Evolutionary conservation across 768 basidiomycete genomes (phyloP), one percentile per base, ranked within the genome.

Genomic region (Rhodotorula diobovata): DNA sequence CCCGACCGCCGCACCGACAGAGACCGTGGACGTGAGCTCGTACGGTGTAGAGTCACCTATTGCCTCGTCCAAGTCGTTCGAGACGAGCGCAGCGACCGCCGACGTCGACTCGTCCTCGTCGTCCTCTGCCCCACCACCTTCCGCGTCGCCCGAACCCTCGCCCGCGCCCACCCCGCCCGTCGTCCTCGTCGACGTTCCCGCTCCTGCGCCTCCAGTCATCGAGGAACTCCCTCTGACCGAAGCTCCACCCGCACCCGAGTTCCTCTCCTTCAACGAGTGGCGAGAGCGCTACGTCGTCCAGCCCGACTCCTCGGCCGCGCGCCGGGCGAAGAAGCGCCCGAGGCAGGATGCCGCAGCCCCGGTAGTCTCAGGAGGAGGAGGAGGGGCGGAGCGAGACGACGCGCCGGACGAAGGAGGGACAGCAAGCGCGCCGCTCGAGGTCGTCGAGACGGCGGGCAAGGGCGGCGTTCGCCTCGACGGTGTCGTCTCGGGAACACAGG

Each of bases 241-340:
- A 35, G 48, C 57, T 15, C 66, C 68, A 10, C 39, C 70, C 21
- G 64, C 58, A 0, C 68, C 71, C 30, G 75, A 73, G 11, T 81
- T 92, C 32, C 84, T 91, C 32, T 89, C 90, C 0, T 93, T 93
- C 77, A 89, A 92, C 76, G 91, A 92, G 74, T 93, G 91, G 91
- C 91, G 91, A 77, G 86, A 86, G 43, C 89, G 85, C 74, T 88
- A 88, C 67, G 77, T 82, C 58, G 76, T 81, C 48, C 83, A 85
- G 71, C 79, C 67, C 30, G 68, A 66, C 45, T 60, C 72, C 25
- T 66, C 73, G 15, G 41, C 30, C 65, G 70, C 70, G 0, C 53
- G 70, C 2, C 53, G 70, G 2, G 58, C 67, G 30, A 74, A 66
- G 67, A 74, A 71, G 61, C 58, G 73, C 23, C 59, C 66, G 41